A percentile compares a stretch with the other conserved stretches of the same genome.
Evolutionary conservation across 1,284 basidiomycete genomes (phyloP).

Genomic region (Ceratobasidium sp.): DNA sequence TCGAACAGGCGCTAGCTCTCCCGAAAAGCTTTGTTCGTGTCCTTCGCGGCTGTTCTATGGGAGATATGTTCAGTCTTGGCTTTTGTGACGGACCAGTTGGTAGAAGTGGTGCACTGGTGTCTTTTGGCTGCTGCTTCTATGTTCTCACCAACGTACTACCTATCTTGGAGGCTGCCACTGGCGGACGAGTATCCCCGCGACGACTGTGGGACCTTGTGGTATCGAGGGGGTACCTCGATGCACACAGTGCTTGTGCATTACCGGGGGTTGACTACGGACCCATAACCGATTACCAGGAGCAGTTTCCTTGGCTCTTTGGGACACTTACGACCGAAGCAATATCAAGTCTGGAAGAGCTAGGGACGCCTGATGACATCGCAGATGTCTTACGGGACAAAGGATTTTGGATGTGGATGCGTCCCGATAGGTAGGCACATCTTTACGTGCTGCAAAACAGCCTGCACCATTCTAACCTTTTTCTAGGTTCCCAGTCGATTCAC

Average conservation of each 20-base stretch:
- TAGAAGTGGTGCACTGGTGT: constrained; percentile 15
- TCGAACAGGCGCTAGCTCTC: constrained; percentile 14
- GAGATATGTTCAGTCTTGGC: constrained; percentile 16
- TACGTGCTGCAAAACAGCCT: background rate
- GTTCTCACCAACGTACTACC: constrained; percentile 19
- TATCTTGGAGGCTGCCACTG: constrained; percentile 32
- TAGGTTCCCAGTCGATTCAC: background rate
- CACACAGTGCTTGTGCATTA: background rate
- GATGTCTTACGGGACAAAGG: constrained; percentile 8
- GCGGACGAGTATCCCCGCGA: constrained; percentile 17
- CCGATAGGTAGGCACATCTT: constrained; percentile 15
- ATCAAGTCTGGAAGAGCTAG: background rate
- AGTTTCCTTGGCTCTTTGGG: constrained; percentile 33
- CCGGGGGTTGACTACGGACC: constrained; percentile 22
- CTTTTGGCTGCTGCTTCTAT: constrained; percentile 22
- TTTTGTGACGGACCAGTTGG: constrained; percentile 10
- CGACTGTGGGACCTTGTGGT: constrained; percentile 22
- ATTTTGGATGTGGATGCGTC: constrained; percentile 39
- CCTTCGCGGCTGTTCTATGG: constrained; percentile 17
- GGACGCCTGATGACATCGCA: constrained; percentile 15
- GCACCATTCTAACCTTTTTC: background rate
- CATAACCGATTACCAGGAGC: background rate
- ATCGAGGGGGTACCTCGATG: constrained; percentile 10
- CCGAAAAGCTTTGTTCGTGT: constrained; percentile 15
- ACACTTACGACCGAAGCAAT: background rate